A percentile compares a stretch with the other conserved stretches of the same genome.
Conservation (phyloP, 306 rosid genomes). For the Biancaea sappan region DNA sequence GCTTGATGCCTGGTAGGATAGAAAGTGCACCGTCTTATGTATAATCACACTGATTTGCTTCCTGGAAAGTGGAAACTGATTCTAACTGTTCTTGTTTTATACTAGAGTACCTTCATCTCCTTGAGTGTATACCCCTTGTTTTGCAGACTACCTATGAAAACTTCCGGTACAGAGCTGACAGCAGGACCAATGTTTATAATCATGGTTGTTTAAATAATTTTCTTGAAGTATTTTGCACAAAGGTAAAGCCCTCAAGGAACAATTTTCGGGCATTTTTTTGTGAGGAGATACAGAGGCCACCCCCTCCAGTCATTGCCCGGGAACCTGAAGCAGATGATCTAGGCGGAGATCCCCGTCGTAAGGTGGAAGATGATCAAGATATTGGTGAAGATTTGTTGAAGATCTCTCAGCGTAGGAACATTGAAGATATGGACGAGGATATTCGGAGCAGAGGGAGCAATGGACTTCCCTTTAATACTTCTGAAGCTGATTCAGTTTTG, state of each 20-base stretch:
- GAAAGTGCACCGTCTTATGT: not conserved
- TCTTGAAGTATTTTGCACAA: conserved; percentile 80
- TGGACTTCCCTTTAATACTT: conserved; percentile 56
- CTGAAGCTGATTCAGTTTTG: conserved; percentile 68
- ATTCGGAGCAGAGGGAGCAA: conserved; percentile 72
- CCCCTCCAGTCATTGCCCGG: conserved; percentile 38
- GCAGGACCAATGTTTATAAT: conserved; percentile 70
- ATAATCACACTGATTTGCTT: conserved; percentile 1
- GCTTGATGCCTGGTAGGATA: not conserved
- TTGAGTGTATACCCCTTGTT: conserved; percentile 15
- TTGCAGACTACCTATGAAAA: conserved; percentile 94
- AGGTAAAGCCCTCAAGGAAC: conserved; percentile 76
- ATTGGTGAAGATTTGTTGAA: conserved; percentile 90
- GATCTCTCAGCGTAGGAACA: conserved; percentile 88
- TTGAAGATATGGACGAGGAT: conserved; percentile 77
- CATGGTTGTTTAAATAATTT: conserved; percentile 78
- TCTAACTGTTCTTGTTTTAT: conserved; percentile 2
- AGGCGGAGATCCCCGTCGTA: conserved; percentile 70
- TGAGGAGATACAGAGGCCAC: conserved; percentile 68
- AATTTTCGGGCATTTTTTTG: conserved; percentile 73
- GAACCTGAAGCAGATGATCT: conserved; percentile 56
- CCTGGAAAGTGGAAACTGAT: conserved; percentile 21
- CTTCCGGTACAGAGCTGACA: conserved; percentile 81
- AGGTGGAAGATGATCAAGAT: conserved; percentile 89
- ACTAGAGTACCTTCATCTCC: conserved; percentile 23